A percentile compares a stretch with the other conserved stretches of the same genome.
phyloP scores from a whole-genome alignment of 768 basidiomycete species.

The Lactarius deliciosus region DNA sequence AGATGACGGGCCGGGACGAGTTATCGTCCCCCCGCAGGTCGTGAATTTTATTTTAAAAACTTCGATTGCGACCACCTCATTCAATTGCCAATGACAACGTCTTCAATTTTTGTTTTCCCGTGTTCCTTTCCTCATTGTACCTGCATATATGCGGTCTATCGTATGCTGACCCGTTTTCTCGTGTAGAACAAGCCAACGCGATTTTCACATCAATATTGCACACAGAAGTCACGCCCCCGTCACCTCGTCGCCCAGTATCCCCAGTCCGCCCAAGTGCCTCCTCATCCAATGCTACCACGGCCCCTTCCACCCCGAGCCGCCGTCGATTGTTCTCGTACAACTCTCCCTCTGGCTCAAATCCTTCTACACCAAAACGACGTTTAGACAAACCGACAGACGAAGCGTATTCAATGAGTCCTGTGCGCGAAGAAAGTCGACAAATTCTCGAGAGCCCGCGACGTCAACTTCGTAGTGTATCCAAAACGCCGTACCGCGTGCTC shows the following conservation, averaged over 20 bases:
- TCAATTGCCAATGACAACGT: no score
- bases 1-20: conserved; percentile 9
- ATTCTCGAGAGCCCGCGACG: conserved; percentile 84
- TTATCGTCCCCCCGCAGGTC: background rate
- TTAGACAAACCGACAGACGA: conserved; percentile 87
- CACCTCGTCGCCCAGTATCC: conserved; percentile 60
- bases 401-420: conserved; percentile 88
- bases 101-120: background rate
- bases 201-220: conserved; percentile 77
- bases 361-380: conserved; percentile 52
- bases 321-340: conserved; percentile 69
- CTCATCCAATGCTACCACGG: conserved; percentile 32
- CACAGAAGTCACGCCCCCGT: conserved; percentile 73
- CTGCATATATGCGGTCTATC: conserved; percentile 28
- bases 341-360: conserved; percentile 54
- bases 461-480: conserved; percentile 78
- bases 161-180: conserved; percentile 25
- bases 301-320: conserved; percentile 47
- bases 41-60: background rate
- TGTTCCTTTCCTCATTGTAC: conserved; percentile 6
- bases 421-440: conserved; percentile 76
- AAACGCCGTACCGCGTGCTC: conserved; percentile 94
- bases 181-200: conserved; percentile 77
- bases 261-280: conserved; percentile 41
- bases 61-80: background rate